Percentiles rank a stretch among this genome's conserved stretches.
Evolutionary conservation across 139 green algal genomes (phyloP).

Genomic region (Dunaliella primolecta): DNA sequence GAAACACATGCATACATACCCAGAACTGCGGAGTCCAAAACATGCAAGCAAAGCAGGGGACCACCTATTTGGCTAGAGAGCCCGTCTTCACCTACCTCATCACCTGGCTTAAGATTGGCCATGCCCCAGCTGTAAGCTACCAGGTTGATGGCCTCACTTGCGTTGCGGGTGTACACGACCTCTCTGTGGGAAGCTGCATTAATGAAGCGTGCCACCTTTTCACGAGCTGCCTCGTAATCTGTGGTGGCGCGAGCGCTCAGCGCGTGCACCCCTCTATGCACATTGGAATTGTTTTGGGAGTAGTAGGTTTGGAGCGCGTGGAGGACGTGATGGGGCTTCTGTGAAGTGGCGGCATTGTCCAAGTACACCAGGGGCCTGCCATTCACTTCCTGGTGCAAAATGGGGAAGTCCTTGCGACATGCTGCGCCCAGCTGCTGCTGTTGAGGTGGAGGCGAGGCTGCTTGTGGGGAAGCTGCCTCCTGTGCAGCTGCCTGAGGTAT

Average conservation of each 20-base stretch:
- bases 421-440: background rate
- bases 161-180: constrained; percentile 94
- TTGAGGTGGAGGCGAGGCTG: no score
- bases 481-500: background rate
- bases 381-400: constrained; percentile 84
- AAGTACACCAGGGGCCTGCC: constrained; percentile 91
- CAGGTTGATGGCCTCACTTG: constrained; percentile 96
- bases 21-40: no score
- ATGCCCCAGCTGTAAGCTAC: constrained; percentile 93
- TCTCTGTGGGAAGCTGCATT: constrained; percentile 71
- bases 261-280: constrained; percentile 91
- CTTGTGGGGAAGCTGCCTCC: background rate
- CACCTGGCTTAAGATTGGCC: constrained; percentile 76
- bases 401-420: constrained; percentile 38
- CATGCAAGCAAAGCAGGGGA: no score
- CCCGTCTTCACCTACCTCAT: no score
- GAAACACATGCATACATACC: no score
- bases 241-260: constrained; percentile 79
- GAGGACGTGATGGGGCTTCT: constrained; percentile 84
- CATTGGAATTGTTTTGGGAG: constrained; percentile 90
- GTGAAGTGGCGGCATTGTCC: constrained; percentile 94
- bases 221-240: constrained; percentile 85
- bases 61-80: no score
- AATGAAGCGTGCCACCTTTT: constrained; percentile 90
- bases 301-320: constrained; percentile 82